Evolutionary conservation across 345 rosid species (phyloP).

Genomic region (Murraya koenigii): DNA sequence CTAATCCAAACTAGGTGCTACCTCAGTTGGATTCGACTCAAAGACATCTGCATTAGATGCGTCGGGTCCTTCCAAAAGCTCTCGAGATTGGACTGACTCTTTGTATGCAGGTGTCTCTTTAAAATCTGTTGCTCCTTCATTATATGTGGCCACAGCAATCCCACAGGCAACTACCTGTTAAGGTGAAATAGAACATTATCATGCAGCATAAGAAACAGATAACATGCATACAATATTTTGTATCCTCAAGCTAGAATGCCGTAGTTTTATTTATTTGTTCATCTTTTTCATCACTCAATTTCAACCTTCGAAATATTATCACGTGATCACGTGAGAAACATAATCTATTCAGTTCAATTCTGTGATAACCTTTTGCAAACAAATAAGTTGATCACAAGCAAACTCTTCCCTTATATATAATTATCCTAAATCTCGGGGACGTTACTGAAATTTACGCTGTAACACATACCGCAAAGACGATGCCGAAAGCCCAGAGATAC

Average conservation of each 20-base stretch:
- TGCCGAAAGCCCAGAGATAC: slow-evolving; percentile 88
- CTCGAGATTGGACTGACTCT: slow-evolving; percentile 67
- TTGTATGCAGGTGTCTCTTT: slow-evolving; percentile 83
- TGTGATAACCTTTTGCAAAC: not conserved
- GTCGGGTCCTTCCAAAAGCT: slow-evolving; percentile 74
- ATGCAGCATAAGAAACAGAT: not conserved
- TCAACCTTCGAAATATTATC: not conserved
- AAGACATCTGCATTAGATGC: slow-evolving; percentile 71
- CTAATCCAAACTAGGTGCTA: slow-evolving; percentile 90
- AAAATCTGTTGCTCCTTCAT: slow-evolving; percentile 92
- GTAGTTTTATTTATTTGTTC: not conserved
- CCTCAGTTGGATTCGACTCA: slow-evolving; percentile 97
- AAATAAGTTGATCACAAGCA: not conserved
- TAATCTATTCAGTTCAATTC: not conserved
- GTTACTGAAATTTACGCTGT: no score
- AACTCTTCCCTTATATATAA: no score
- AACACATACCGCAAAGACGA: slow-evolving; percentile 63
- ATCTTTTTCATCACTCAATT: not conserved
- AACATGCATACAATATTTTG: not conserved
- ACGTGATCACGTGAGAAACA: not conserved
- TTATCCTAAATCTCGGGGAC: no score
- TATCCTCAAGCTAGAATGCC: not conserved
- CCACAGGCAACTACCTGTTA: slow-evolving; percentile 78
- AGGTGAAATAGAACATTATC: not conserved
- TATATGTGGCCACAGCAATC: slow-evolving; percentile 75